Conservation (phyloP, 805 yeast species). For the Lachancea fermentati region DNA sequence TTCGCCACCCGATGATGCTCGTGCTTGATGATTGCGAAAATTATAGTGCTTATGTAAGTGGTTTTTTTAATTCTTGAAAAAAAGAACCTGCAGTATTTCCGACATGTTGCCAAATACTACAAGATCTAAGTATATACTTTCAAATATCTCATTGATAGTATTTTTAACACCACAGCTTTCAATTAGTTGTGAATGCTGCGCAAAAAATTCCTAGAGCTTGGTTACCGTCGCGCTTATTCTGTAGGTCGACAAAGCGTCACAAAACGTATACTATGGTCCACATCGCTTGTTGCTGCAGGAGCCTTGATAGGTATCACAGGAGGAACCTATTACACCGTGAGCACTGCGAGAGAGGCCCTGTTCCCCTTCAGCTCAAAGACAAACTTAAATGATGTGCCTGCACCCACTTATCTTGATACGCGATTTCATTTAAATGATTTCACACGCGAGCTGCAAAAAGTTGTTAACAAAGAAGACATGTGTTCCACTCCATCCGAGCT, state of each 20-base stretch:
- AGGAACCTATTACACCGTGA: not conserved
- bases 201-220: too few species aligned
- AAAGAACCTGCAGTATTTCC: too few species aligned
- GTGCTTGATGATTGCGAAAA: not conserved
- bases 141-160: too few species aligned
- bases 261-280: not conserved
- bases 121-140: too few species aligned
- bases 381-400: slow-evolving; percentile 16
- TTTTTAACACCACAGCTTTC: too few species aligned
- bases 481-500: slow-evolving; percentile 30
- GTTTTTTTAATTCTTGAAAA: too few species aligned
- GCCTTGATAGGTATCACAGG: not conserved
- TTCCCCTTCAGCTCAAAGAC: slow-evolving; percentile 28
- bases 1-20: not conserved
- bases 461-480: slow-evolving; percentile 4
- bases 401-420: slow-evolving; percentile 25
- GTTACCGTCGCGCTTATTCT: not conserved
- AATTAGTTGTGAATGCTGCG: too few species aligned
- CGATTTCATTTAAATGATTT: slow-evolving; percentile 4
- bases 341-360: slow-evolving; percentile 2
- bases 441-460: not conserved
- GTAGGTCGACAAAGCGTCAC: not conserved
- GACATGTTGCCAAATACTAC: too few species aligned
- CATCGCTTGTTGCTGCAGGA: not conserved
- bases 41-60: too few species aligned